Percentiles rank a stretch among this genome's conserved stretches.
Evolutionary conservation across 1,139 yeast species (phyloP).

Genomic region (Candida sp.): DNA sequence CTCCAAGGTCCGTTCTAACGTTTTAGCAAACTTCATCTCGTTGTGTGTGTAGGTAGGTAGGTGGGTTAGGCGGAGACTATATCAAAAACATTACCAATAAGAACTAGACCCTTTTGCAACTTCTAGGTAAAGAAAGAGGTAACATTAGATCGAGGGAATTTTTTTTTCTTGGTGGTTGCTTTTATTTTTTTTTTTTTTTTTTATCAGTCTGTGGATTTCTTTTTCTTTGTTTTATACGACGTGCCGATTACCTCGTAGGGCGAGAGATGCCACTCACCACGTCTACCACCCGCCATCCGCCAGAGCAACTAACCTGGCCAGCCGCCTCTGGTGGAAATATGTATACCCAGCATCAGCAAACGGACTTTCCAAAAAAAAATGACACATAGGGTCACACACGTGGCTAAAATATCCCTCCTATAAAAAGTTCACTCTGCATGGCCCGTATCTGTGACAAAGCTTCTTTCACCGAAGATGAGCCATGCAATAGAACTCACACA

Average conservation of each 20-base stretch:
- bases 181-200: too few species aligned
- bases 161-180: too few species aligned
- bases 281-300: neutral
- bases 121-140: too few species aligned
- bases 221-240: neutral
- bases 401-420: neutral
- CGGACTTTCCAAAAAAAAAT: neutral
- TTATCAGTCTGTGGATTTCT: neutral
- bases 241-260: too few species aligned
- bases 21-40: constrained; percentile 79
- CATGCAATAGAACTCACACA: too few species aligned
- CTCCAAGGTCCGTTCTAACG: constrained; percentile 62
- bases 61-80: too few species aligned
- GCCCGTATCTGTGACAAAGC: too few species aligned
- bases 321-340: neutral
- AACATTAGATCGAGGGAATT: too few species aligned
- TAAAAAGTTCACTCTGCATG: neutral
- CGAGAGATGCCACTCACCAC: too few species aligned
- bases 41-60: neutral
- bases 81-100: too few species aligned
- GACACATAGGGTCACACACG: neutral
- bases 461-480: too few species aligned
- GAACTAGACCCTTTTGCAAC: too few species aligned
- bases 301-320: neutral
- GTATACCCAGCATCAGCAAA: neutral